phyloP scores from a whole-genome alignment of 768 basidiomycete species.

The Floccularia luteovirens region DNA sequence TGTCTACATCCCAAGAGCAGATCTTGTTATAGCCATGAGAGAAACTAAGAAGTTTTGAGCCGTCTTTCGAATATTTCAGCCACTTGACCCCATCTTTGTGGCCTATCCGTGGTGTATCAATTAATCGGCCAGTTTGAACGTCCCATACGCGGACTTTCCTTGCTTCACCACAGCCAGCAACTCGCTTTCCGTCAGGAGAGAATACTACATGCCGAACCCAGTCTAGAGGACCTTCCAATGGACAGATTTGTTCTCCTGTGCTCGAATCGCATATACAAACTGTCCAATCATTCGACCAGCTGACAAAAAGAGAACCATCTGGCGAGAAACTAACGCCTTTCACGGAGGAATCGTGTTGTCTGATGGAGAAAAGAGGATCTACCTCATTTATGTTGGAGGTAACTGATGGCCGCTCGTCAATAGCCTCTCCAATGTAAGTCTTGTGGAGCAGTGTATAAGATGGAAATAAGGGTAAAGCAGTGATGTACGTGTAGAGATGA shows the following conservation, averaged over 20 bases:
- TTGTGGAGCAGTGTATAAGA: background rate
- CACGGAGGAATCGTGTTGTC: background rate
- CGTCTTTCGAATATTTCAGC: background rate
- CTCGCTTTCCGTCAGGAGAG: conserved; percentile 7
- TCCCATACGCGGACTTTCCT: conserved; percentile 14
- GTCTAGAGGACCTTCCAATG: background rate
- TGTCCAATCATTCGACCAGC: background rate
- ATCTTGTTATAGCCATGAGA: conserved; percentile 1
- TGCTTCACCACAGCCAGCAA: conserved; percentile 5
- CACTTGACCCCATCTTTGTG: conserved; percentile 1
- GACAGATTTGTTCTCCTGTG: background rate
- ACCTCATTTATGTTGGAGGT: background rate
- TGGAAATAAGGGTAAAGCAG: background rate
- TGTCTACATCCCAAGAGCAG: background rate
- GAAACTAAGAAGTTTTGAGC: background rate
- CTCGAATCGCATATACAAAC: background rate
- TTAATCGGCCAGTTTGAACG: conserved; percentile 3
- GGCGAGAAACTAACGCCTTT: background rate
- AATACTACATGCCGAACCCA: conserved; percentile 2
- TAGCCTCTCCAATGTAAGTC: background rate
- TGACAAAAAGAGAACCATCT: background rate
- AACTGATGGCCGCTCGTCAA: background rate
- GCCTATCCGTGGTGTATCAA: background rate
- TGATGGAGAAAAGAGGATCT: background rate
- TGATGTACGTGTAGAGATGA: background rate